A percentile compares a stretch with the other conserved stretches of the same genome.
phyloP scores from a whole-genome alignment of 2,329 filamentous ascomycete species.

The Aspergillus sergii region DNA sequence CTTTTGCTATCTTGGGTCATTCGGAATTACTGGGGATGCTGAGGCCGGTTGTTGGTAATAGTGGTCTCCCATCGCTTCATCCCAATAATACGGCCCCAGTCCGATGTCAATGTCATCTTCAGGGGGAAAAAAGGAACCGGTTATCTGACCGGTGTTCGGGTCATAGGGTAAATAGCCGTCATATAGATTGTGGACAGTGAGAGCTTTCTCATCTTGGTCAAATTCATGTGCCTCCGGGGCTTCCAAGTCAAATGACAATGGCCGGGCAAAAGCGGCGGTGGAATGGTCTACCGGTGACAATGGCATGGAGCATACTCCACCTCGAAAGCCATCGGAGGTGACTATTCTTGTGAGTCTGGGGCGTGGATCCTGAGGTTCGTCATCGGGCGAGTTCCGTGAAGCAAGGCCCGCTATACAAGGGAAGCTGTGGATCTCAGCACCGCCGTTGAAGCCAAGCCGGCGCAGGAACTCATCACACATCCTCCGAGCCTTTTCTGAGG shows the following conservation, averaged over 20 bases:
- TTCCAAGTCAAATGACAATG: background rate
- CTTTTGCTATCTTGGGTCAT: background rate
- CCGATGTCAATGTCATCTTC: constrained; percentile 34
- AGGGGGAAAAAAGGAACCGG: constrained; percentile 41
- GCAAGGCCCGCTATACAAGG: constrained; percentile 5
- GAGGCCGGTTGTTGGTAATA: background rate
- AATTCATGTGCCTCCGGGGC: constrained; percentile 14
- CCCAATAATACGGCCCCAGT: constrained; percentile 19
- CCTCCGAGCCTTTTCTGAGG: constrained; percentile 37
- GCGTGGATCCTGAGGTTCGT: background rate
- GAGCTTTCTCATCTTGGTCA: constrained; percentile 10
- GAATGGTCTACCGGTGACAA: background rate
- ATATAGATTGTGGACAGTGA: constrained; percentile 23
- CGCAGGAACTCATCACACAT: constrained; percentile 40
- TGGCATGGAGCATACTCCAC: background rate
- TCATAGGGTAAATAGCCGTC: constrained; percentile 40
- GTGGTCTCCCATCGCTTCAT: background rate
- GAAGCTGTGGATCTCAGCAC: constrained; percentile 32
- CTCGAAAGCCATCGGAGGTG: background rate
- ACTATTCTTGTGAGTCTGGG: background rate
- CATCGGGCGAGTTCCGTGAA: background rate
- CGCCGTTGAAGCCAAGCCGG: constrained; percentile 36
- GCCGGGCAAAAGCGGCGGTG: background rate
- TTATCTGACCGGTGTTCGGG: constrained; percentile 38
- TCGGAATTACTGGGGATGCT: background rate